Conservation (phyloP, 371 early-diverging fungal genomes). For the Smittium mucronatum region DNA sequence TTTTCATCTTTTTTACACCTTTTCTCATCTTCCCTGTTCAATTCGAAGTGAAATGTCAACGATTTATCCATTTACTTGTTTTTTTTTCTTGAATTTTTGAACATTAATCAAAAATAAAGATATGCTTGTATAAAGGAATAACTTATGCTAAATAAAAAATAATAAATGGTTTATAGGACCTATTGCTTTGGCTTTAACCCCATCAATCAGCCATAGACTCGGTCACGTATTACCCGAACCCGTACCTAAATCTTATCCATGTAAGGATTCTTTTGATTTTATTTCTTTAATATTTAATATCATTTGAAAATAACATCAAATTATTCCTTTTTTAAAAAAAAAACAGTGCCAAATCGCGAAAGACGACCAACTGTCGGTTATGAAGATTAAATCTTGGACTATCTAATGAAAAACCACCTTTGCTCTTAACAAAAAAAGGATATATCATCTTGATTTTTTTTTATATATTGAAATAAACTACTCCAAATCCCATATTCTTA, state of each 20-base stretch:
- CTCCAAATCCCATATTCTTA: slow-evolving; percentile 3
- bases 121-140: too few species aligned
- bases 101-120: too few species aligned
- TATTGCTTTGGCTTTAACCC: slow-evolving; percentile 22
- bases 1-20: neutral
- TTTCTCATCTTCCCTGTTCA: neutral
- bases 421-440: neutral
- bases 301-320: neutral
- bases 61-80: too few species aligned
- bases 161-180: slow-evolving; percentile 29
- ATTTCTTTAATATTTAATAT: neutral
- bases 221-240: slow-evolving; percentile 21
- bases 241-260: slow-evolving; percentile 26
- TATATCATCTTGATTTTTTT: too few species aligned
- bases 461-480: too few species aligned
- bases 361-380: slow-evolving; percentile 24
- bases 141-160: too few species aligned
- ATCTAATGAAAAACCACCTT: neutral
- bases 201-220: slow-evolving; percentile 18
- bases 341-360: slow-evolving; percentile 26
- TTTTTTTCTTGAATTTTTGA: too few species aligned
- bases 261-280: slow-evolving; percentile 18
- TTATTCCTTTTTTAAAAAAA: neutral
- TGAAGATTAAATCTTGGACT: slow-evolving; percentile 25
- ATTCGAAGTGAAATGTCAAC: slow-evolving; percentile 1